Evolutionary conservation across 2,329 filamentous ascomycete species (phyloP), one percentile per base, ranked within the genome.

Genomic region (Ophiostoma quercus): DNA sequence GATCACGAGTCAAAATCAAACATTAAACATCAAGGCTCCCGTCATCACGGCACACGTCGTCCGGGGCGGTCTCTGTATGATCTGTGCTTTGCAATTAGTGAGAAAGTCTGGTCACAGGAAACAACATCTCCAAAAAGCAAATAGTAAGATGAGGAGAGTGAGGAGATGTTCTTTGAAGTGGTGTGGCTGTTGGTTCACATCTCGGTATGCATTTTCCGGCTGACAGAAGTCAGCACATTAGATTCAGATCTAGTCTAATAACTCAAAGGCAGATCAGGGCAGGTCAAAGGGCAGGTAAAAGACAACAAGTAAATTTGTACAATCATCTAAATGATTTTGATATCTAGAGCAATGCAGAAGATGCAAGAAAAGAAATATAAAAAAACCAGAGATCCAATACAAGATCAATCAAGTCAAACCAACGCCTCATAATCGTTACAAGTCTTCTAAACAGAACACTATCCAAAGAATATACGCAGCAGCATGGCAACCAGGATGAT

Each of bases 401-500:
- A 43, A 43, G 7, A 47, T 47, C 9, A n/a, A 65, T 7, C 51
- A 37, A 16, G n/a, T 4, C 3, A 65, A 19, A 51, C 54, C 57
- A 62, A 29, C 22, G 22, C 57, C 25, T 62, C 22, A 62, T 62
- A 11, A 62, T 62, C 25, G 32, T 62, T 32, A 63, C 2, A 14
- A 25, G 19, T 63, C 7, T 5, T 19, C 25, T 7, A 68, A 1
- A 7, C 2, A 14, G 9, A 22, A 22, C 5, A 47, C 57, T 65
- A 66, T 41, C 67, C 67, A 29, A 72, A 43, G 29, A 72, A 12
- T 66, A 74, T 37, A 37, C 86, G 88, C 70, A 87, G 71, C 29
- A 97, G 81, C 82, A 96, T 86, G 29, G 91, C 86, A 3, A 91
- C 86, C 3, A 97, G 80, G 34, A 91, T 82, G 16, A 92, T 83